Evolutionary conservation across 1,284 basidiomycete species (phyloP).

Genomic region (Leccinum insolens): DNA sequence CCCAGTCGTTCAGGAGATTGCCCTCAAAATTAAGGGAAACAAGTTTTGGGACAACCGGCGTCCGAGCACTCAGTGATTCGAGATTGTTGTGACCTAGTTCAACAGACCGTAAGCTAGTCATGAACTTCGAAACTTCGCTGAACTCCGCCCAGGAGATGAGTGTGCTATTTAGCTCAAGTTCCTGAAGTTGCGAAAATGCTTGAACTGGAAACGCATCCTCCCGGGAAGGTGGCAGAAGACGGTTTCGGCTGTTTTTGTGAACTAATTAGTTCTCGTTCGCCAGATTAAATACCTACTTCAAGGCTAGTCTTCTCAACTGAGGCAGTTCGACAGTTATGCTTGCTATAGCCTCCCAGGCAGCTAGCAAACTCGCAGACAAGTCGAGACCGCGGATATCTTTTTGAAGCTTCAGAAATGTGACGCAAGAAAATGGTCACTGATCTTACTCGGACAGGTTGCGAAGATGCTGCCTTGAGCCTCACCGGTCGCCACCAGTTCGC

Average conservation of each 20-base stretch:
- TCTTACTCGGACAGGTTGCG: constrained; percentile 71
- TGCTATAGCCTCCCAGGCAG: constrained; percentile 73
- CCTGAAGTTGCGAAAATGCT: constrained; percentile 60
- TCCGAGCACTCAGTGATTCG: constrained; percentile 35
- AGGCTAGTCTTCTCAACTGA: constrained; percentile 63
- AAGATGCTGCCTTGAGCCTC: constrained; percentile 58
- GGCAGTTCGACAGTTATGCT: constrained; percentile 68
- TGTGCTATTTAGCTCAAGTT: constrained; percentile 80
- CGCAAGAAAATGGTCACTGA: constrained; percentile 5
- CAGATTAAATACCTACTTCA: constrained; percentile 65
- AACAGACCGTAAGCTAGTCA: constrained; percentile 65
- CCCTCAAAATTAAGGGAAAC: constrained; percentile 74
- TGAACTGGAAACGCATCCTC: constrained; percentile 32
- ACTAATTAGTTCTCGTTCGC: constrained; percentile 8
- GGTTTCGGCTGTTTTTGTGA: constrained; percentile 56
- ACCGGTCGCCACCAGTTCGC: constrained; percentile 60
- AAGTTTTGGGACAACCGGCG: constrained; percentile 39
- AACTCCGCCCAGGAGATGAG: constrained; percentile 74
- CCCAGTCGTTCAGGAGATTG: constrained; percentile 71
- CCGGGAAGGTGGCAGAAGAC: constrained; percentile 42
- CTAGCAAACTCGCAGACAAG: constrained; percentile 78
- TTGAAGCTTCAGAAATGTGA: constrained; percentile 18
- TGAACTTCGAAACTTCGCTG: constrained; percentile 49
- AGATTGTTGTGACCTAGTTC: constrained; percentile 83
- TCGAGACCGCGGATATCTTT: constrained; percentile 81